A percentile compares a stretch with the other conserved stretches of the same genome.
Evolutionary conservation across 1,139 yeast genomes (phyloP).

Genomic region (Meyerozyma guilliermondii): DNA sequence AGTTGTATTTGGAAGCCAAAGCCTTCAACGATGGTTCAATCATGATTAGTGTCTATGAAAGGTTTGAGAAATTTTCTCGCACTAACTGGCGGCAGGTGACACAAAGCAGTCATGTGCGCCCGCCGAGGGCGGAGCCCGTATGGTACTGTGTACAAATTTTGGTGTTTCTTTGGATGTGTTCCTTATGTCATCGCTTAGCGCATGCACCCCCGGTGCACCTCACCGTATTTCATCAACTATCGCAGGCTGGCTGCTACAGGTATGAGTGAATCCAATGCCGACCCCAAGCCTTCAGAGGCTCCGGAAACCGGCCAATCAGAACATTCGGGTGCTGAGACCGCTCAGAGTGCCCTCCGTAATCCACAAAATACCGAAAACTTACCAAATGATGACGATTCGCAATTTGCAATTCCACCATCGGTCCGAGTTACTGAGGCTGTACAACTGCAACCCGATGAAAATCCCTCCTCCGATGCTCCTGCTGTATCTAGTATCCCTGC

Average conservation of each 20-base stretch:
- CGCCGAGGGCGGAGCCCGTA: not conserved
- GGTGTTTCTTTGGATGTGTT: too few relatives aligned
- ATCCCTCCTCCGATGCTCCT: conserved; percentile 4
- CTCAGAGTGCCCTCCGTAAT: not conserved
- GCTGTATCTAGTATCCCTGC: conserved; percentile 3
- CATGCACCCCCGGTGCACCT: not conserved
- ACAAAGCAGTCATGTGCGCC: not conserved
- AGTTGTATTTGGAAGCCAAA: conserved; percentile 99
- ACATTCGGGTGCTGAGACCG: not conserved
- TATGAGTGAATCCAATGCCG: not conserved
- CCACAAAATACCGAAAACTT: not conserved
- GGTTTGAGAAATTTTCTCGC: conserved; percentile 2
- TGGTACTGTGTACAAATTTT: too few relatives aligned
- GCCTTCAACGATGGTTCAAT: conserved; percentile 99
- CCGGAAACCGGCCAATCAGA: not conserved
- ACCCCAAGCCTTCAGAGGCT: not conserved
- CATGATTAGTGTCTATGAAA: conserved; percentile 33
- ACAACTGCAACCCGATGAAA: not conserved
- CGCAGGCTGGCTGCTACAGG: not conserved
- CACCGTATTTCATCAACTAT: not conserved
- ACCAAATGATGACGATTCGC: not conserved
- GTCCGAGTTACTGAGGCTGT: not conserved
- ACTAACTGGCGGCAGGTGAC: not conserved
- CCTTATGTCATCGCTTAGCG: not conserved
- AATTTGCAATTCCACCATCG: not conserved